Evolutionary conservation across 768 basidiomycete genomes (phyloP).

Genomic region (Suillus variegatus): DNA sequence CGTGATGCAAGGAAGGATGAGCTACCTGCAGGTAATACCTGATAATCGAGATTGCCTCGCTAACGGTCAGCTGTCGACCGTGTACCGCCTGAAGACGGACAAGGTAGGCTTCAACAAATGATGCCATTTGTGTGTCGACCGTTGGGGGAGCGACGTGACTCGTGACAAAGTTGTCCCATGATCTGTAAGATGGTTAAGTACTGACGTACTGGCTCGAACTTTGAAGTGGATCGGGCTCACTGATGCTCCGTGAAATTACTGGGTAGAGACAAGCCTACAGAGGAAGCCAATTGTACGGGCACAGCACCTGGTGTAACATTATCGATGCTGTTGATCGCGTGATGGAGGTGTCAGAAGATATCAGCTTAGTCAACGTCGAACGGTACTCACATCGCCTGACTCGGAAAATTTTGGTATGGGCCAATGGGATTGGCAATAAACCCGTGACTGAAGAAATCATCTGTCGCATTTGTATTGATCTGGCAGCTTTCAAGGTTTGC

Average conservation of each 20-base stretch:
- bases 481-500: not conserved
- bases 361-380: not conserved
- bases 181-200: not conserved
- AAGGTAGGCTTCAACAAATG: not conserved
- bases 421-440: not conserved
- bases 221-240: not conserved
- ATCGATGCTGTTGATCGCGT: not conserved
- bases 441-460: not conserved
- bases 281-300: not conserved
- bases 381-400: not conserved
- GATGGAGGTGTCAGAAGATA: not conserved
- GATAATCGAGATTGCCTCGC: constrained; percentile 1
- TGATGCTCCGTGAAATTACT: not conserved
- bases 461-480: not conserved
- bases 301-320: not conserved
- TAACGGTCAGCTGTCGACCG: not conserved
- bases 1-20: not conserved
- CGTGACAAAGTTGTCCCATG: not conserved
- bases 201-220: not conserved
- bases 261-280: not conserved
- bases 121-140: not conserved
- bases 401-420: not conserved
- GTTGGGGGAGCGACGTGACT: not conserved
- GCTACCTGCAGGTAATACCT: not conserved
- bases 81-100: not conserved